Percentiles rank a stretch among this genome's conserved stretches.
Conservation (phyloP, 352 stramenopile species). For the Globisporangium cystogenes region DNA sequence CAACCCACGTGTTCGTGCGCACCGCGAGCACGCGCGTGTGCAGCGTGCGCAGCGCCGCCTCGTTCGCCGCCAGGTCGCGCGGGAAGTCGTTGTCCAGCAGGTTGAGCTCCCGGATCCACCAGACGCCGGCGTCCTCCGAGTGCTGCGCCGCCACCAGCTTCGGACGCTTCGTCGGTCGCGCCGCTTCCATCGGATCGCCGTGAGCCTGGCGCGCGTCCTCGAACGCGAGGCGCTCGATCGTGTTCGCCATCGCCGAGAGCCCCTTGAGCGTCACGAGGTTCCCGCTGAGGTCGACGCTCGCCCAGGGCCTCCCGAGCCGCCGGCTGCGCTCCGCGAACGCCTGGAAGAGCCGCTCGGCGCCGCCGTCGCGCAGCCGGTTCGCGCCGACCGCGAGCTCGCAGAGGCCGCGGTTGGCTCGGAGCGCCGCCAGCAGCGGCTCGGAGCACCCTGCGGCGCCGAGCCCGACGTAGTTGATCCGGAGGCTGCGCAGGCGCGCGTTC, state of each 20-base stretch:
- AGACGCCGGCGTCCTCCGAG: background rate
- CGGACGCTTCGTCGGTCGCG: slow-evolving; percentile 6
- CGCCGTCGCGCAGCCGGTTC: slow-evolving; percentile 65
- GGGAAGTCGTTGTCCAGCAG: slow-evolving; percentile 74
- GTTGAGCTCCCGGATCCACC: slow-evolving; percentile 45
- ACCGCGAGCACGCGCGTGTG: slow-evolving; percentile 31
- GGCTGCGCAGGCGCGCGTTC: slow-evolving; percentile 39
- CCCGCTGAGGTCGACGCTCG: slow-evolving; percentile 57
- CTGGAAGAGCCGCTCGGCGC: slow-evolving; percentile 36
- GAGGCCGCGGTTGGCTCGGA: slow-evolving; percentile 45
- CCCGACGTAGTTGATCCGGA: slow-evolving; percentile 64
- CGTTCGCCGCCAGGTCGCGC: slow-evolving; percentile 17
- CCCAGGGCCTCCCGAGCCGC: slow-evolving; percentile 25
- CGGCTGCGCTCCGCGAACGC: slow-evolving; percentile 40
- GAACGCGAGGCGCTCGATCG: slow-evolving; percentile 17
- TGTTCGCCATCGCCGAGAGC: slow-evolving; percentile 30
- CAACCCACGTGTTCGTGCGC: slow-evolving; percentile 58
- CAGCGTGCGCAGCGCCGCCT: slow-evolving; percentile 21
- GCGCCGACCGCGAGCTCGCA: slow-evolving; percentile 48
- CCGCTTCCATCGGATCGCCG: background rate
- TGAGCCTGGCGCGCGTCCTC: background rate
- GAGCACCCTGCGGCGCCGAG: slow-evolving; percentile 48
- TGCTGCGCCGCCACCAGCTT: background rate
- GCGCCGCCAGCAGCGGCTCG: slow-evolving; percentile 30
- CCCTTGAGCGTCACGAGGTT: slow-evolving; percentile 63